phyloP scores from a whole-genome alignment of 495 filamentous ascomycete species.

The Apodospora peruviana region DNA sequence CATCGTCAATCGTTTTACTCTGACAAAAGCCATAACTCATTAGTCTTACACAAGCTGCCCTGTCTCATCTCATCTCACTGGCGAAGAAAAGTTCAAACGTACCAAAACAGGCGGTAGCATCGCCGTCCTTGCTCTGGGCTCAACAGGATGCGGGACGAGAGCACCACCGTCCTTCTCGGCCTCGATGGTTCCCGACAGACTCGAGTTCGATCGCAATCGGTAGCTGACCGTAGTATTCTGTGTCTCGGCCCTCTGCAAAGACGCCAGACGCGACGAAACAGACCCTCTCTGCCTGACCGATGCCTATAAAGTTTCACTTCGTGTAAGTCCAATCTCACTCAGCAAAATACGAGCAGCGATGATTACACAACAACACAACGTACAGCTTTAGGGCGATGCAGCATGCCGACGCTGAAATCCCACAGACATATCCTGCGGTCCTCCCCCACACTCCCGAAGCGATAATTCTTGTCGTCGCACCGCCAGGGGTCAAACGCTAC shows the following conservation, averaged over 20 bases:
- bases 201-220: conserved; percentile 62
- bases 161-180: conserved; percentile 39
- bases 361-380: too few relatives aligned
- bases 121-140: conserved; percentile 71
- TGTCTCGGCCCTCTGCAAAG: conserved; percentile 42
- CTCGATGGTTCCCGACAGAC: conserved; percentile 43
- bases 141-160: conserved; percentile 67
- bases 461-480: conserved; percentile 89
- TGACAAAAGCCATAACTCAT: conserved; percentile 20
- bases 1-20: conserved; percentile 80
- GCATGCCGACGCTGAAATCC: conserved; percentile 97
- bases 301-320: too few relatives aligned
- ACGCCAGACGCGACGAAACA: conserved; percentile 49
- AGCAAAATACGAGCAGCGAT: too few relatives aligned
- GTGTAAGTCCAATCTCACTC: too few relatives aligned
- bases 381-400: conserved; percentile 76
- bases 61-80: neutral
- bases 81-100: conserved; percentile 13
- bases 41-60: neutral
- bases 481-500: conserved; percentile 95
- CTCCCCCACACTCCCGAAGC: conserved; percentile 93
- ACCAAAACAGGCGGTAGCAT: conserved; percentile 93
- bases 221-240: conserved; percentile 44
- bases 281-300: conserved; percentile 56
- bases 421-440: conserved; percentile 86